These are phyloP conservation scores for Monosporascus sp. DNA, from an alignment of 2,329 filamentous ascomycete species.

Conservation along the genomic window DNA sequence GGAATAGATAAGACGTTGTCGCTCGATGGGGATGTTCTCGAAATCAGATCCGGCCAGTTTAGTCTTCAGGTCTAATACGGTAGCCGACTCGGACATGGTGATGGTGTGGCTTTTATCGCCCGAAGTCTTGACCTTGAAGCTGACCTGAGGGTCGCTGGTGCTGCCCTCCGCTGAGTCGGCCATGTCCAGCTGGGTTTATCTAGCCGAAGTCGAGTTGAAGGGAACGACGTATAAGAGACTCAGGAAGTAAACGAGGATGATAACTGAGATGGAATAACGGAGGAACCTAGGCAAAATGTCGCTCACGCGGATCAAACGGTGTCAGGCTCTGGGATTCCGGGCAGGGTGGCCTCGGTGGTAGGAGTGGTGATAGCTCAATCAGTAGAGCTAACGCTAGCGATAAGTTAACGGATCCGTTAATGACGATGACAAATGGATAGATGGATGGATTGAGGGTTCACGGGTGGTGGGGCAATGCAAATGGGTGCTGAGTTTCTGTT, in stretches of 20 bases:
- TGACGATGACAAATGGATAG: too few species aligned
- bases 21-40: constrained; percentile 80
- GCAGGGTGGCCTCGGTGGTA: neutral
- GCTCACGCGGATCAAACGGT: neutral
- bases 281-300: neutral
- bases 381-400: neutral
- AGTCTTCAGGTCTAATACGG: constrained; percentile 80
- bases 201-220: too few species aligned
- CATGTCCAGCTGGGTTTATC: constrained; percentile 37
- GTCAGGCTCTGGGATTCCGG: neutral
- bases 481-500: too few species aligned
- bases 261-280: too few species aligned
- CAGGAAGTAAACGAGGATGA: too few species aligned
- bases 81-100: constrained; percentile 71
- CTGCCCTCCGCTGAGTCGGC: constrained; percentile 57
- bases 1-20: constrained; percentile 95
- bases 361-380: neutral
- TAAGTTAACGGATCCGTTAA: neutral
- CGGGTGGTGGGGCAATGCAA: too few species aligned
- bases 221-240: too few species aligned
- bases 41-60: constrained; percentile 78
- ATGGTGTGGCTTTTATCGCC: constrained; percentile 79
- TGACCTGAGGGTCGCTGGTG: constrained; percentile 69
- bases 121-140: constrained; percentile 98
- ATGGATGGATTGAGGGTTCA: too few species aligned